Evolutionary conservation across 768 basidiomycete species (phyloP), one percentile per base, ranked within the genome.

Genomic region (Cyclocybe aegerita): DNA sequence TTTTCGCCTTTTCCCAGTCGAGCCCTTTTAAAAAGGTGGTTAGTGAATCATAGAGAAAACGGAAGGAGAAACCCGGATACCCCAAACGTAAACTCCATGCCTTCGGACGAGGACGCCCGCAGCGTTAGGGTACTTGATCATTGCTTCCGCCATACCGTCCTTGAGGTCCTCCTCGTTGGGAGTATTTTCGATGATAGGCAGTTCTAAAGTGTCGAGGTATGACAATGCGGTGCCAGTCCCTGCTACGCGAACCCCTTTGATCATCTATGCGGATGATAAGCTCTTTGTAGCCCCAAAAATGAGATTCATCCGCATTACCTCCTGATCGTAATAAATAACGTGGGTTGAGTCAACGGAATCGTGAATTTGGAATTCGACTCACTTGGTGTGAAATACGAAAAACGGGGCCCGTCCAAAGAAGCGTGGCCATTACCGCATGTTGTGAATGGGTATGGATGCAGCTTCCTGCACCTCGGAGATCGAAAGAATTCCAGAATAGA

Each of bases 361-460:
- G 15, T 48, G 41, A 35, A 16, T 7, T 17, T 49, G 44, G 44
- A 35, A 33, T 37, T 9, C 9, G 30, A 60, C 73, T 57, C 48
- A 83, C 92, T 66, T 91, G 90, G 66, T 94, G 92, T 8, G 88
- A 90, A 56, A 94, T 90, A 51, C 75, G 77, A 58, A 94, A 94
- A 14, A 81, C 72, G 17, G 79, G 72, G 0, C 83, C 86, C 4
- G 79, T 73, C 80, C 85, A 92, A 11, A 93, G 73, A 33, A 95
- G 68, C 0, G 92, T 93, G 1, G 86, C 86, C 83, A 94, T 90
- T 37, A 95, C 93, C 35, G 85, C 92, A 65, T 93, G 82, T 64
- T 94, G 92, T 0, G 88, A 91, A 63, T 94, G 93, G 0, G 92
- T 94, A 63, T 94, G 93, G 54, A 95, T 92, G 60, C 91, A 94